Base-by-base conservation (phyloP, 2,329 filamentous ascomycete genomes). In the Apiospora rasikravindrae region DNA sequence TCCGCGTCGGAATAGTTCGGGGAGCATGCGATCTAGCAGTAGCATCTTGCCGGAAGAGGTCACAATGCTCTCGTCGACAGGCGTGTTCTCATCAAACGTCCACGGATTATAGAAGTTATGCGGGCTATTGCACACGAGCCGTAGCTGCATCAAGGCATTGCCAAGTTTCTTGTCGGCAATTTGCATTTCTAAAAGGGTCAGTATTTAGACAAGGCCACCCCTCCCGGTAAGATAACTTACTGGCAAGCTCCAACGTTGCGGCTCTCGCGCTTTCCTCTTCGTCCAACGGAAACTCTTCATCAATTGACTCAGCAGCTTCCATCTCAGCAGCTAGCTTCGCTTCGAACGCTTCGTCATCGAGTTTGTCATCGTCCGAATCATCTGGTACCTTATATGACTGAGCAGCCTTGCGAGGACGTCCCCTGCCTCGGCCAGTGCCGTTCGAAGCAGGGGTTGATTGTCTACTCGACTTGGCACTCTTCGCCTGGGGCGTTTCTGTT, bases 131-230 rank as follows among this genome's bases (percentile, higher is more conserved):
- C 96, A 99, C 69, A 99, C 91, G 85, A 99, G 99, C 80, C 96
- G 93, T 80, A 99, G 86, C 84, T 99, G 96, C 96, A 99, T 99
- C 73, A 99, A 94, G 95, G 99, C 98, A 84, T 99, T 99, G 67
- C 96, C 95, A 1, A 98, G 87, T 78, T 97, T 98, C 84, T 98
- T 98, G 61, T 90, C 89, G 4, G 91, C 87, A n/a, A 98, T 94
- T 80, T 98, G 94, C 71, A 93, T 92, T 80, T 96, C 91, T 91
- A 78, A 16, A 24, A 19, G 0, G 42, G 66, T 68, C 16, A 68
- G 40, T 33, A 47, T 37, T 22, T 22, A 14, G 10, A 68, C n/a
- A 16, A 19, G 40, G 6, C 29, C 40, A 45, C 19, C 2, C 13
- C 3, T 47, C n/a, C 26, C 22, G 6, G 3, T 4, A 86, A n/a